phyloP scores from a whole-genome alignment of 257 asterid genomes.

The Gentiana macrophylla region DNA sequence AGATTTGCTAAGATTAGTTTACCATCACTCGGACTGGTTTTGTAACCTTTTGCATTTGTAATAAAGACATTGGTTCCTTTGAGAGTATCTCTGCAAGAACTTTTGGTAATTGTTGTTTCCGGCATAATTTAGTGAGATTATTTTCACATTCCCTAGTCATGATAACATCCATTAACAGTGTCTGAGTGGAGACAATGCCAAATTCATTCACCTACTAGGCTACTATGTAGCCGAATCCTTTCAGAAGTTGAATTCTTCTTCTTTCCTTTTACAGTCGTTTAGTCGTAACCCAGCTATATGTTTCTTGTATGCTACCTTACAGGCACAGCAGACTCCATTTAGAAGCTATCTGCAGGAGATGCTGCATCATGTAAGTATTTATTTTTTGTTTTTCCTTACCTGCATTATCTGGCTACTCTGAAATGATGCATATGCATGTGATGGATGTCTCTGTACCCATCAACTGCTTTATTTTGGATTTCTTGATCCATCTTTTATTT shows the following conservation, averaged over 20 bases:
- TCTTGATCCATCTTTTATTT: not conserved
- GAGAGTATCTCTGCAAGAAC: too few species aligned
- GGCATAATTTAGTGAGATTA: too few species aligned
- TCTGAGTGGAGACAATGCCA: too few species aligned
- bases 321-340: constrained; percentile 90
- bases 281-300: not conserved
- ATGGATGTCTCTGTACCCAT: not conserved
- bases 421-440: not conserved
- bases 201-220: too few species aligned
- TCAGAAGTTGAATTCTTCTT: not conserved
- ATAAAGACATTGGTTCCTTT: too few species aligned
- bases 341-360: constrained; percentile 79
- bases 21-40: too few species aligned
- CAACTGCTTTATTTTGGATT: not conserved
- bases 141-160: too few species aligned
- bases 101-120: too few species aligned
- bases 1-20: too few species aligned
- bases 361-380: constrained; percentile 65
- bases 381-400: not conserved
- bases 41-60: too few species aligned
- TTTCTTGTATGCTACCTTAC: constrained; percentile 14
- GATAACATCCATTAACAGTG: too few species aligned
- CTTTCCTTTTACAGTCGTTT: not conserved
- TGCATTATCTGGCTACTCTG: not conserved
- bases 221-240: not conserved